Percentiles rank a stretch among this genome's conserved stretches.
Evolutionary conservation across 2,329 filamentous ascomycete species (phyloP).

Genomic region (Periconia macrospinosa): DNA sequence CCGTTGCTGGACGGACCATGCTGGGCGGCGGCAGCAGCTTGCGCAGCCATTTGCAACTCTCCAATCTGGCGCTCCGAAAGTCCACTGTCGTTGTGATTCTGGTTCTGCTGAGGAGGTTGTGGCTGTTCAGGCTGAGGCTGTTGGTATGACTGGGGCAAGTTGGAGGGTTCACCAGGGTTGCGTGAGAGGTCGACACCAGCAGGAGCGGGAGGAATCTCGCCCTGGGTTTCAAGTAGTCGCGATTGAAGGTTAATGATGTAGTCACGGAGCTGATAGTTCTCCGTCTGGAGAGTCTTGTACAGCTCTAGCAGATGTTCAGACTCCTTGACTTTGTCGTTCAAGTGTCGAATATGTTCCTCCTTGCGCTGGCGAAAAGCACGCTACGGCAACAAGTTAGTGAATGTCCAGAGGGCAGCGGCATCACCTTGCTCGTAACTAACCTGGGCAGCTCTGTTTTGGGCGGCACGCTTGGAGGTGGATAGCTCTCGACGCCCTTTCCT

Average conservation of each 20-base stretch:
- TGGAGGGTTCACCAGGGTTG: constrained; percentile 45
- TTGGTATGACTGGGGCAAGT: constrained; percentile 21
- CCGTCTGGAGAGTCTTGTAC: constrained; percentile 78
- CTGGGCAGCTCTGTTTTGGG: constrained; percentile 95
- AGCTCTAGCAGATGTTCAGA: constrained; percentile 73
- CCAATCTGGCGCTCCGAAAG: constrained; percentile 43
- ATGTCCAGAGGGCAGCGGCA: constrained; percentile 2
- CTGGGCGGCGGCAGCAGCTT: constrained; percentile 38
- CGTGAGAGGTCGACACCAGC: constrained; percentile 72
- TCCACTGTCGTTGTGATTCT: constrained; percentile 33
- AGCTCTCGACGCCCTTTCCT: constrained; percentile 79
- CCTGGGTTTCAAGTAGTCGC: constrained; percentile 78
- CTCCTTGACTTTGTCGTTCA: constrained; percentile 90
- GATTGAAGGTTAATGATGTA: constrained; percentile 92
- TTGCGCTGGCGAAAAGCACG: constrained; percentile 96
- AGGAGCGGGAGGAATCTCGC: constrained; percentile 82
- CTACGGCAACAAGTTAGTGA: constrained; percentile 50
- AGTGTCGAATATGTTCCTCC: constrained; percentile 96
- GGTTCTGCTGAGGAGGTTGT: constrained; percentile 22
- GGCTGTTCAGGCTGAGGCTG: constrained; percentile 19
- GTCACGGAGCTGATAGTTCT: constrained; percentile 88
- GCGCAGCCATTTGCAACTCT: constrained; percentile 42
- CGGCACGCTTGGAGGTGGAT: constrained; percentile 92
- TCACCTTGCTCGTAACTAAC: constrained; percentile 52
- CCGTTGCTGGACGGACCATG: constrained; percentile 32